Percentiles rank a stretch among this genome's conserved stretches.
Evolutionary conservation across 2,329 filamentous ascomycete genomes (phyloP).

Genomic region (Lithohypha guttulata): DNA sequence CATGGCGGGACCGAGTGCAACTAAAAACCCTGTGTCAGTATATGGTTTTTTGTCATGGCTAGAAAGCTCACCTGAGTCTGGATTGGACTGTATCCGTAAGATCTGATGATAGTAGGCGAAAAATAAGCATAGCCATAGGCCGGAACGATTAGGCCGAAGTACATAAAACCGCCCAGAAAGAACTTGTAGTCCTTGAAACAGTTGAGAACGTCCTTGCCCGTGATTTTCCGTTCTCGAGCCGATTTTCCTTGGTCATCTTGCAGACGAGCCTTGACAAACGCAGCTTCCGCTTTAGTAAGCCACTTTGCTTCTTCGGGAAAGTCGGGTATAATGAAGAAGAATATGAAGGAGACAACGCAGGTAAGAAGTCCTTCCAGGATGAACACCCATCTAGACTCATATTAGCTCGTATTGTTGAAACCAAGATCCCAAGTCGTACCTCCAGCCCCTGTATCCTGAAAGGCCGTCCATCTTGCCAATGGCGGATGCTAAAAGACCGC

Average conservation of each 20-base stretch:
- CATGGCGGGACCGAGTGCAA: constrained; percentile 42
- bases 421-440: not conserved
- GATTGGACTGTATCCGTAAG: constrained; percentile 49
- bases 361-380: constrained; percentile 57
- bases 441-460: constrained; percentile 46
- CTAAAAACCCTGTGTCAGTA: no score
- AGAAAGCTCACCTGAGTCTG: no score
- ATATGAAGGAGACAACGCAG: constrained; percentile 48
- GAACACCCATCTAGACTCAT: constrained; percentile 33
- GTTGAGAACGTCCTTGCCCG: constrained; percentile 45
- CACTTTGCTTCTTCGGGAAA: constrained; percentile 68
- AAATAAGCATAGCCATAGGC: constrained; percentile 58
- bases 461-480: constrained; percentile 48
- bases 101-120: constrained; percentile 58
- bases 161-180: constrained; percentile 67
- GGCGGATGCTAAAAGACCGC: constrained; percentile 49
- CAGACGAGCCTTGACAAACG: constrained; percentile 56
- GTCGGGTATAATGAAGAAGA: constrained; percentile 60
- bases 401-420: not conserved
- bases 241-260: constrained; percentile 58
- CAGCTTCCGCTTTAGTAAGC: constrained; percentile 58
- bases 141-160: constrained; percentile 67
- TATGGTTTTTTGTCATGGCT: no score
- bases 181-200: constrained; percentile 66
- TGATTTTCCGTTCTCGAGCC: constrained; percentile 52